Base-by-base conservation (phyloP, 805 yeast species). In the Starmera dryadoides region DNA sequence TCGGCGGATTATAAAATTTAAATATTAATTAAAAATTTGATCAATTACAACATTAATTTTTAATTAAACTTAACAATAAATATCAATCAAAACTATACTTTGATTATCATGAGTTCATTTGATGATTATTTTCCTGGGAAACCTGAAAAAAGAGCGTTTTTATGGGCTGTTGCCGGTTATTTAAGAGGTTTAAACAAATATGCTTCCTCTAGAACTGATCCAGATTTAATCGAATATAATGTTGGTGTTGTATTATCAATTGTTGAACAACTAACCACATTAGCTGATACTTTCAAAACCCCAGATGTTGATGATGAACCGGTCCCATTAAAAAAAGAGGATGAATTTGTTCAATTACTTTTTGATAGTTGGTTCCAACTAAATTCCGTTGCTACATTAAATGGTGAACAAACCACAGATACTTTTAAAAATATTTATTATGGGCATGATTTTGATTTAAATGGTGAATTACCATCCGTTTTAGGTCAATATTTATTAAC, bases 141-240 rank as follows among this genome's bases (percentile, higher is more conserved):
- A 15, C 32, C 32, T 12, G 40, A 33, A 14, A 37, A 37, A 12
- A 33, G 28, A 16, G 29, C 20, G 9, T 33, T 37, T 28, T 8
- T 37, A 9, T 11, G 9, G 14, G 33, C 36, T 3, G 20, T 33
- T 14, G 29, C 33, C 3, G 28, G 20, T 7, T 37, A 33, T 32
- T 19, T 37, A 14, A 29, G 25, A 16, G 29, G 17, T 16, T 14
- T 37, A 15, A 33, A 37, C 16, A 11, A 30, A 3, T 37, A 30
- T 33, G 32, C 36, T 23, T 31, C 40, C 19, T 14, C 9, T 3
- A 19, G 25, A 9, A 29, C 29, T 16, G 18, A 31, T 15, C 72
- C 17, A 65, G 68, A 68, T 58, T 62, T 68, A 70, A 33, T 63
- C 31, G 69, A 74, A 4, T 71, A 67, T 21, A 71, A 62, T 11